Conservation (phyloP, 2,329 filamentous ascomycete species). For the Microcyclospora pomicola region DNA sequence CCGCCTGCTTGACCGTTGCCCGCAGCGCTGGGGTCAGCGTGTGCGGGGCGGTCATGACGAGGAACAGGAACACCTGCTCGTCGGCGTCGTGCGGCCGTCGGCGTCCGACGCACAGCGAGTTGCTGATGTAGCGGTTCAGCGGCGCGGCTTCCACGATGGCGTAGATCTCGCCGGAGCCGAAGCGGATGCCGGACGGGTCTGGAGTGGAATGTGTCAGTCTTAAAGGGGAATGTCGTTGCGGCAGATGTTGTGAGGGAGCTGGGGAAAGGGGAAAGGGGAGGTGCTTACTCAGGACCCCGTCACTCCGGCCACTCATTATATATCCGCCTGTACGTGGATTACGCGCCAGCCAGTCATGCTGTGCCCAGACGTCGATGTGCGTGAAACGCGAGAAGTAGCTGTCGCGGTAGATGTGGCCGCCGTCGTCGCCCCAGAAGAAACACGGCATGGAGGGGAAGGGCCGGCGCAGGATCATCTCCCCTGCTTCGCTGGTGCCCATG, state of each 20-base stretch:
- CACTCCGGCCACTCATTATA: conserved; percentile 32
- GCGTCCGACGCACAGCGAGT: conserved; percentile 28
- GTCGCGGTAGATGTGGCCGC: conserved; percentile 27
- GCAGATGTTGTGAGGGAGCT: too few species aligned
- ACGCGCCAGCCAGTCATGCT: conserved; percentile 33
- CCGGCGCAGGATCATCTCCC: conserved; percentile 33
- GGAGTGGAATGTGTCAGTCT: background rate
- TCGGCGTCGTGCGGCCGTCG: conserved; percentile 23
- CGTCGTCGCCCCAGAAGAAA: conserved; percentile 32
- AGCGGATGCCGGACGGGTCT: conserved; percentile 34
- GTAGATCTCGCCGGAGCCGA: conserved; percentile 35
- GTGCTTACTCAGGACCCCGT: conserved; percentile 30
- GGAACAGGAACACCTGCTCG: conserved; percentile 29
- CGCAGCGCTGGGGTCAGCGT: conserved; percentile 15
- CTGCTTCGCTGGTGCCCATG: conserved; percentile 23
- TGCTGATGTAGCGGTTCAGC: conserved; percentile 24
- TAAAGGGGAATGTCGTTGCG: too few species aligned
- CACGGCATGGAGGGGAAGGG: conserved; percentile 33
- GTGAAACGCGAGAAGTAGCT: conserved; percentile 34
- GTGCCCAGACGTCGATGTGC: conserved; percentile 28
- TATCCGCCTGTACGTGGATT: conserved; percentile 30
- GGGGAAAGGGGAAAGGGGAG: background rate
- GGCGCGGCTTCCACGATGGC: conserved; percentile 31
- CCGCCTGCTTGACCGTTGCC: conserved; percentile 13
- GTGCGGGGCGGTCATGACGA: conserved; percentile 21